Percentiles rank a stretch among this genome's conserved stretches.
Conservation (phyloP, 2,329 filamentous ascomycete genomes). For the Diplodia scrobiculata region DNA sequence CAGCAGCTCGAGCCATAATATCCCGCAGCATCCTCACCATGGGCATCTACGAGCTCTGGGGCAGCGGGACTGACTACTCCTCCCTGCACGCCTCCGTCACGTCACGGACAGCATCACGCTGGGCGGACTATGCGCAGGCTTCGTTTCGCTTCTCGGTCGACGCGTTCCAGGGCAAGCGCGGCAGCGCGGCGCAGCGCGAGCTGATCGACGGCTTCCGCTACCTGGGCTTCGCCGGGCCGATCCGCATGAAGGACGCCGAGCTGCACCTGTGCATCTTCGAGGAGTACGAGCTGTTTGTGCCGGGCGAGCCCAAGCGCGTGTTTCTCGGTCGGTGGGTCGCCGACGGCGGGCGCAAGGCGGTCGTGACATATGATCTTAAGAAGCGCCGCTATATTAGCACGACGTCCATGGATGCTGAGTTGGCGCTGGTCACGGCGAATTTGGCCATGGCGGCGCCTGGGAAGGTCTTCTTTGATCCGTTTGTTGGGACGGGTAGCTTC, state of each 20-base stretch:
- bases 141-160: slow-evolving; percentile 87
- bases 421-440: slow-evolving; percentile 89
- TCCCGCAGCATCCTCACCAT: slow-evolving; percentile 78
- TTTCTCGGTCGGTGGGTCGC: slow-evolving; percentile 75
- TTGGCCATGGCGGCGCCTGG: slow-evolving; percentile 80
- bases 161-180: slow-evolving; percentile 74
- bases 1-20: slow-evolving; percentile 67
- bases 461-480: slow-evolving; percentile 89
- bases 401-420: slow-evolving; percentile 94
- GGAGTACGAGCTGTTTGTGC: slow-evolving; percentile 65
- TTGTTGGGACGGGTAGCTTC: slow-evolving; percentile 93
- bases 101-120: slow-evolving; percentile 61
- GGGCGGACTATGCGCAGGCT: slow-evolving; percentile 63
- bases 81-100: slow-evolving; percentile 68
- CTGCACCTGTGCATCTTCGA: slow-evolving; percentile 80
- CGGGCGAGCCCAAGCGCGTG: slow-evolving; percentile 59
- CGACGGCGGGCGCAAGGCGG: slow-evolving; percentile 65
- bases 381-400: slow-evolving; percentile 92
- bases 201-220: slow-evolving; percentile 84
- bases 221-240: slow-evolving; percentile 74
- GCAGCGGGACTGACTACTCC: slow-evolving; percentile 65
- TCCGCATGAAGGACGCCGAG: slow-evolving; percentile 71
- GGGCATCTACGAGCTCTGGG: slow-evolving; percentile 89
- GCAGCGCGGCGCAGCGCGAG: slow-evolving; percentile 62
- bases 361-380: slow-evolving; percentile 82